These are phyloP conservation scores for Trichosporon sp. DNA, from an alignment of 1,284 basidiomycete species.

Conservation along the genomic window DNA sequence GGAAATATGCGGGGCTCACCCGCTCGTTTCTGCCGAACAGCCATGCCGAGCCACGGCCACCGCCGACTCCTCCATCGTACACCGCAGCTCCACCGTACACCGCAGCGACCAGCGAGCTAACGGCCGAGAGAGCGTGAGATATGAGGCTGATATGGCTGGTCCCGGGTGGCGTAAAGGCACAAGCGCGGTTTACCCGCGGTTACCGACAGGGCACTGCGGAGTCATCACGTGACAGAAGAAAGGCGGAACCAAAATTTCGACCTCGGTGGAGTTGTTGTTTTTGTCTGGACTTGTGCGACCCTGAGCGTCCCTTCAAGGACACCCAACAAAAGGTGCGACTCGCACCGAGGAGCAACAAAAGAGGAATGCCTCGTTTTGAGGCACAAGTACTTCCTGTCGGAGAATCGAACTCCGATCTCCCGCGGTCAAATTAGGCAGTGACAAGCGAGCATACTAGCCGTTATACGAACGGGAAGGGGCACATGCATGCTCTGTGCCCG, in stretches of 20 bases:
- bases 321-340: background rate
- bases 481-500: background rate
- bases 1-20: background rate
- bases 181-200: no score
- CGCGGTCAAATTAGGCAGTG: background rate
- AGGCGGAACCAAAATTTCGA: no score
- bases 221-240: no score
- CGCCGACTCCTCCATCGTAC: background rate
- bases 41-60: background rate
- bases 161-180: no score
- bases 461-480: conserved; percentile 9
- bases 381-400: background rate
- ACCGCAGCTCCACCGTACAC: background rate
- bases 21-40: background rate
- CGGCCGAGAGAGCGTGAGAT: no score
- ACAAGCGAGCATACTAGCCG: conserved; percentile 14
- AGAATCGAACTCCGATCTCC: conserved; percentile 16
- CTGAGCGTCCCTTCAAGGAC: background rate
- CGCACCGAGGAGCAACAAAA: background rate
- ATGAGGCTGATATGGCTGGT: no score
- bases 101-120: no score
- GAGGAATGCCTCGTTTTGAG: background rate
- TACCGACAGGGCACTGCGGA: no score
- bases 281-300: background rate
- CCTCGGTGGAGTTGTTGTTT: no score